Conservation (phyloP, 129 eudicot species). For the Centella asiatica region DNA sequence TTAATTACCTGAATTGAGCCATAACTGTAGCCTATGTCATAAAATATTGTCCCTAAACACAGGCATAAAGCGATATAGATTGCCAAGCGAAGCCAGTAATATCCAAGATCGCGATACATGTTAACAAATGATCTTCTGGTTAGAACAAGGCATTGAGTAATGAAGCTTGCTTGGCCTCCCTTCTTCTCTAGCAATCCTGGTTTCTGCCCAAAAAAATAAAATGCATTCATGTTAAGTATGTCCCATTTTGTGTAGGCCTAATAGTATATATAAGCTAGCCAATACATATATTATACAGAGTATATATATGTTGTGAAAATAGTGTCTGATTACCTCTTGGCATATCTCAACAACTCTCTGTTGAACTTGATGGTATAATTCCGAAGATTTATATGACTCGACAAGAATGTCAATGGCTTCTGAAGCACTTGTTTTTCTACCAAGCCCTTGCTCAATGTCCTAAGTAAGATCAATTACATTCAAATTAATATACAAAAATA, state of each 20-base stretch:
- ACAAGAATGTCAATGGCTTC: conserved; percentile 22
- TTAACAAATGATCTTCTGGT: conserved; percentile 81
- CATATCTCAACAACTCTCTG: conserved; percentile 13
- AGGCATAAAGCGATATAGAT: conserved; percentile 81
- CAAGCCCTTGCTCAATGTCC: conserved; percentile 25
- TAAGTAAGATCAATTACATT: not conserved
- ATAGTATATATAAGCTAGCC: no score
- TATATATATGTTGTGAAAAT: no score
- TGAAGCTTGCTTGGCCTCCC: conserved; percentile 89
- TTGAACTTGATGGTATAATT: conserved; percentile 5
- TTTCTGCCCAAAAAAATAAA: conserved; percentile 42
- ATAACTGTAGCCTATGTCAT: conserved; percentile 72
- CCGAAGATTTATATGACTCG: conserved; percentile 21
- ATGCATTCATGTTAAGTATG: no score
- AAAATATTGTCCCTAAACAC: conserved; percentile 85
- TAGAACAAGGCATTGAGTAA: conserved; percentile 72
- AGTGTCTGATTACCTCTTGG: conserved; percentile 4
- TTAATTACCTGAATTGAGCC: conserved; percentile 52
- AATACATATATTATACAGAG: no score
- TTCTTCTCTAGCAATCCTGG: conserved; percentile 80
- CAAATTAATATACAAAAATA: no score
- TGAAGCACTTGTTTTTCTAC: conserved; percentile 3
- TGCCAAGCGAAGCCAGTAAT: conserved; percentile 89
- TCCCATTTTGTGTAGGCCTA: no score
- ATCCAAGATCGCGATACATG: conserved; percentile 98